Base-by-base conservation (phyloP, 805 yeast species). In the Nakazawaea populi region DNA sequence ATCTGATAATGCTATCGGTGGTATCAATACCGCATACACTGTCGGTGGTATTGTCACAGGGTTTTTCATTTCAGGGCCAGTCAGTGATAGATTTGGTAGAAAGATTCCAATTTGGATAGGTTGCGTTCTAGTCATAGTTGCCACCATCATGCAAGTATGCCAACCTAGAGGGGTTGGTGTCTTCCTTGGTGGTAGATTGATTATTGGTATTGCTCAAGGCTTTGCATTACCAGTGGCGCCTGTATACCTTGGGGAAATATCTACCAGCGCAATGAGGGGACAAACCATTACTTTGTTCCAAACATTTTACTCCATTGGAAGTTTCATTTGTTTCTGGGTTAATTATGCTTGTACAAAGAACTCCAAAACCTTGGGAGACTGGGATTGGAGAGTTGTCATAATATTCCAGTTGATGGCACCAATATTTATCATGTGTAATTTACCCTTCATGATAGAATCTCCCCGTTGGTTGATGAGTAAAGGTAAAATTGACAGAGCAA, bases 391-490 rank as follows among this genome's bases (percentile, higher is more conserved):
- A 65, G 64, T 72, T 38, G 76, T 42, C 61, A 70, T 56, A 60
- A 69, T 65, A 61, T 66, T 55, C 68, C 66, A 51, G 39, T 35
- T 54, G 54, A 62, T 70, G 70, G 75, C 76, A 41, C 58, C 70
- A 30, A 58, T 70, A 47, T 63, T 70, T 58, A 58, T 65, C 32
- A 53, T 56, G 32, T 7, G 11, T 10, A 18, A 40, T 27, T 27
- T 40, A 9, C 43, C 43, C n/a, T 27, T 40, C 28, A 40, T 40
- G 37, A 71, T 71, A 74, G 82, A 77, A 58, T 75, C 82, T 2
- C 83, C 83, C 49, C 68, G 82, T 66, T 77, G 82, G 80, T 72
- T 79, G 56, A 63, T 77, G 51, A 73, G 75, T 28, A 64, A 71
- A 44, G 71, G 69, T 52, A 60, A 63, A 46, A 64, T 64, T 54